Evolutionary conservation across 1,139 yeast species (phyloP).

Genomic region (Yamadazyma sp.): DNA sequence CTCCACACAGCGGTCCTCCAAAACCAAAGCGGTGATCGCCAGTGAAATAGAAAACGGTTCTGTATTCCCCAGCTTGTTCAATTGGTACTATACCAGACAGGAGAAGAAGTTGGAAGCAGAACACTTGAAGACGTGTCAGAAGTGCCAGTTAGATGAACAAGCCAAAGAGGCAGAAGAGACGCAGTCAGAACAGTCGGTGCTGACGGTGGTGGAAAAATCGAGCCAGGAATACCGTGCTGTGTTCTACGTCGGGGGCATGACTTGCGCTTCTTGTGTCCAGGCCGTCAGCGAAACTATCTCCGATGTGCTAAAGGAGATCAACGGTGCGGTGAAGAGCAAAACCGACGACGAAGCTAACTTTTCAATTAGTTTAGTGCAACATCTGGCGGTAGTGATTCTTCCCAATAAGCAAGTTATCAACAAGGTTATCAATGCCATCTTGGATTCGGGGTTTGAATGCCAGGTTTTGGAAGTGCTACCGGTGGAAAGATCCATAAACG

Average conservation of each 20-base stretch:
- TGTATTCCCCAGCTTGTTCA: conserved; percentile 17
- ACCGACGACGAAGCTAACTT: conserved; percentile 25
- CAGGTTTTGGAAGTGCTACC: conserved; percentile 61
- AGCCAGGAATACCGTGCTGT: conserved; percentile 46
- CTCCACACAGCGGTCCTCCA: not conserved
- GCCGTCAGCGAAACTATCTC: conserved; percentile 47
- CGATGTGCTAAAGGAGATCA: conserved; percentile 23
- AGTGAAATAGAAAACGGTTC: conserved; percentile 11
- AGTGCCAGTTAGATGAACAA: conserved; percentile 23
- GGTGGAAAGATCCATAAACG: conserved; percentile 45
- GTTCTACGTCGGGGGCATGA: conserved; percentile 62
- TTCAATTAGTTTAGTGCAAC: conserved; percentile 44
- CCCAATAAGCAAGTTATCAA: conserved; percentile 57
- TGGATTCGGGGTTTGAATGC: conserved; percentile 59
- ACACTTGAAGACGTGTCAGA: conserved; percentile 33
- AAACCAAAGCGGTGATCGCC: conserved; percentile 11
- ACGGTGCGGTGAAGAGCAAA: not conserved
- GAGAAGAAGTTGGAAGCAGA: conserved; percentile 14
- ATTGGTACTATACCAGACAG: conserved; percentile 10
- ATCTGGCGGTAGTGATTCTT: conserved; percentile 45
- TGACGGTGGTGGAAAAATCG: conserved; percentile 29
- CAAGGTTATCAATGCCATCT: conserved; percentile 43
- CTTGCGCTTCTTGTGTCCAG: conserved; percentile 60
- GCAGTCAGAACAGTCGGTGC: conserved; percentile 16
- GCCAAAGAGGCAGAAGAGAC: conserved; percentile 3